A percentile compares a stretch with the other conserved stretches of the same genome.
Conservation (phyloP, 1,284 basidiomycete genomes). For the Sanghuangporus sanghuang region DNA sequence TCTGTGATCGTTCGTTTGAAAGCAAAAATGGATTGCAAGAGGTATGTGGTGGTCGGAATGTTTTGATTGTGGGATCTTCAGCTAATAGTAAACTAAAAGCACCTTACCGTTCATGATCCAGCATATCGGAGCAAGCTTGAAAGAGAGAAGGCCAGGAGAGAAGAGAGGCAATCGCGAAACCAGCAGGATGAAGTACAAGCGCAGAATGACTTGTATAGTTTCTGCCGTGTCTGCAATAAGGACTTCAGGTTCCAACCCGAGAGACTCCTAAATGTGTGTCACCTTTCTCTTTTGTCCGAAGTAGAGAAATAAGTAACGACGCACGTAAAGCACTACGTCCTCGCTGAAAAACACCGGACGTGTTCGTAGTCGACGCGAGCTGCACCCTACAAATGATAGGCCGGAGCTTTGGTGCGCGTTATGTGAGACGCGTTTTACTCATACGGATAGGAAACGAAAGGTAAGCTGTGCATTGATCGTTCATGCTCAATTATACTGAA, state of each 20-base stretch:
- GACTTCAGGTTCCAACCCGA: not conserved
- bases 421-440: not conserved
- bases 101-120: not conserved
- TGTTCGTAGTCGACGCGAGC: not conserved
- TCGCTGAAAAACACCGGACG: not conserved
- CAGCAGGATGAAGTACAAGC: not conserved
- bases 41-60: not conserved
- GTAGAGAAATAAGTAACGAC: not conserved
- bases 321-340: not conserved
- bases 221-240: not conserved
- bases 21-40: not conserved
- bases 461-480: not conserved
- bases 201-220: not conserved
- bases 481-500: not conserved
- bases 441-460: slow-evolving; percentile 9
- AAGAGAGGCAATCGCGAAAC: not conserved
- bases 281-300: not conserved
- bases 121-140: not conserved
- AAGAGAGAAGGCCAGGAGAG: not conserved
- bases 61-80: not conserved
- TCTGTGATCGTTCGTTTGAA: not conserved
- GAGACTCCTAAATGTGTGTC: not conserved
- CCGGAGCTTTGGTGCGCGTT: slow-evolving; percentile 1
- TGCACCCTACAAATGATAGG: not conserved
- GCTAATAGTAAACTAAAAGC: not conserved